Percentiles rank a stretch among this genome's conserved stretches.
These are phyloP conservation scores for Hibiscus tridactylites DNA, from an alignment of 345 rosid species.

Conservation along the genomic window DNA sequence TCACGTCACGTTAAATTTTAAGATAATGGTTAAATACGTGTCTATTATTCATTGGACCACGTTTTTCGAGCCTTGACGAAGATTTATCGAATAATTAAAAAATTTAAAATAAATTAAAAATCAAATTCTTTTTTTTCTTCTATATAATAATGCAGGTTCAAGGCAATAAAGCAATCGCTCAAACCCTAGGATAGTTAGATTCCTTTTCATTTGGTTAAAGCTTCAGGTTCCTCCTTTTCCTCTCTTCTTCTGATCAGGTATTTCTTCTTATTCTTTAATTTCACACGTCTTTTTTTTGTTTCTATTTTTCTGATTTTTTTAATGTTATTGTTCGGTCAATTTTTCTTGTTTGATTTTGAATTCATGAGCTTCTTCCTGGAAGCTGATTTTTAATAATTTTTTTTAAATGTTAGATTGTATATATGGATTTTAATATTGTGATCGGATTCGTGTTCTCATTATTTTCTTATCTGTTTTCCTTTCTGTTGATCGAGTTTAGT, in stretches of 20 bases:
- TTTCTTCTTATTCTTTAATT: background rate
- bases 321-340: background rate
- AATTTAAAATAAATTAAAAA: background rate
- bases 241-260: background rate
- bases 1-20: background rate
- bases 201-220: background rate
- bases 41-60: background rate
- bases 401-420: background rate
- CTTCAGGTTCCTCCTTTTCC: background rate
- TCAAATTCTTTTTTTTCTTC: too few relatives aligned
- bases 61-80: background rate
- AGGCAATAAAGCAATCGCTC: background rate
- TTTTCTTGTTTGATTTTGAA: background rate
- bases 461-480: background rate
- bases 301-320: background rate
- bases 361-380: background rate
- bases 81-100: background rate
- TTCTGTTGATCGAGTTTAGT: background rate
- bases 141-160: background rate
- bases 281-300: background rate
- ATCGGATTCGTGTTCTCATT: background rate
- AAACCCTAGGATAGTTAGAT: background rate
- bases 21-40: background rate
- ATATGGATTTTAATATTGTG: background rate
- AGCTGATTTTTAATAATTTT: too few relatives aligned